Evolutionary conservation across 371 early-diverging fungal species (phyloP).

Genomic region (Mucor ambiguus): DNA sequence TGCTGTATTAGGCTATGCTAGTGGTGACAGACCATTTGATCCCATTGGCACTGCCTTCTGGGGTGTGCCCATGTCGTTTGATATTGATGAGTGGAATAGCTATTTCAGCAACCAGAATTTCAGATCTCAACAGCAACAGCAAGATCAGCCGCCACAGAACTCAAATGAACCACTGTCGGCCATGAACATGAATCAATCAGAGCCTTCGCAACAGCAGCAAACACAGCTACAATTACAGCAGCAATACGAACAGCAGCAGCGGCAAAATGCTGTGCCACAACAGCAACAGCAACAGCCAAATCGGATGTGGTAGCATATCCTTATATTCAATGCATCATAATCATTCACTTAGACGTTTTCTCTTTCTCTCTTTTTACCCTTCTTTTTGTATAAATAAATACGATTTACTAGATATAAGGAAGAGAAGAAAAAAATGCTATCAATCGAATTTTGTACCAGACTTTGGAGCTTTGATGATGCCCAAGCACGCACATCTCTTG

Average conservation of each 20-base stretch:
- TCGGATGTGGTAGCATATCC: not conserved
- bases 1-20: constrained; percentile 8
- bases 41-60: constrained; percentile 31
- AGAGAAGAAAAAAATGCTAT: no score
- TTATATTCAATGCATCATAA: not conserved
- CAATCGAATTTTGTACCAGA: no score
- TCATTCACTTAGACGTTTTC: not conserved
- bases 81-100: constrained; percentile 35
- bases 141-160: not conserved
- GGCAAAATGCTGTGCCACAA: not conserved
- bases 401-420: no score
- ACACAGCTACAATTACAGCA: constrained; percentile 1
- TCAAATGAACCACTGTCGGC: not conserved
- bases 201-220: not conserved
- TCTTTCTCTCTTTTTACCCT: not conserved
- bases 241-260: constrained; percentile 8
- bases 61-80: constrained; percentile 33
- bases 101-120: constrained; percentile 30
- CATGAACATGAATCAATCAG: not conserved
- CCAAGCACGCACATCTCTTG: no score
- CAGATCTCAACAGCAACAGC: not conserved
- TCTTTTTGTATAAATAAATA: not conserved
- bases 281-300: not conserved
- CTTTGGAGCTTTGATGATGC: no score
- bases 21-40: constrained; percentile 17